Evolutionary conservation across 768 basidiomycete genomes (phyloP).

Genomic region (Trametes cinnabarina): DNA sequence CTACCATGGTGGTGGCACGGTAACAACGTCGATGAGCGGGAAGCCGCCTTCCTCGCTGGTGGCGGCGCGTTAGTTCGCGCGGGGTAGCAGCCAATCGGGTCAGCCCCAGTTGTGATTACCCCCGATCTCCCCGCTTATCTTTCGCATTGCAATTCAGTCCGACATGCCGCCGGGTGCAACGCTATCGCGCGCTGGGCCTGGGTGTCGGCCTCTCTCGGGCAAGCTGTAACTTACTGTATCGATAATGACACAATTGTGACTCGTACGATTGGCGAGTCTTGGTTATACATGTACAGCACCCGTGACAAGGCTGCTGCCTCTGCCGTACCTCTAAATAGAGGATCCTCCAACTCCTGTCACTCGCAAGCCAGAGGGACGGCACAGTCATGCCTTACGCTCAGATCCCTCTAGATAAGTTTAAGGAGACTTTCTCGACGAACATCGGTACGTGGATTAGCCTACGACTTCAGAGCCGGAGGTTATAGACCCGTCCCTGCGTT

Average conservation of each 20-base stretch:
- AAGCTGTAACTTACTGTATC: not conserved
- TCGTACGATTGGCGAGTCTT: no score
- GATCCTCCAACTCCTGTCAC: not conserved
- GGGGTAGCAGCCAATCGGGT: conserved; percentile 1
- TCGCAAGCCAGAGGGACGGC: not conserved
- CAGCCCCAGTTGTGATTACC: not conserved
- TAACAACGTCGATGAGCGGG: not conserved
- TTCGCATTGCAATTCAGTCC: not conserved
- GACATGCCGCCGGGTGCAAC: not conserved
- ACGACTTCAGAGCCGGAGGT: not conserved
- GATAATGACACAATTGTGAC: not conserved
- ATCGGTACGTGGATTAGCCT: conserved; percentile 43
- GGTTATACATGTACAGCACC: not conserved
- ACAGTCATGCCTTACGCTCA: conserved; percentile 42
- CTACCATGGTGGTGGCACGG: not conserved
- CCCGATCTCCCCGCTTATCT: conserved; percentile 12
- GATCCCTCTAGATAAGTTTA: conserved; percentile 48
- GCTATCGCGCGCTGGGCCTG: conserved; percentile 1
- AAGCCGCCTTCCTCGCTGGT: not conserved
- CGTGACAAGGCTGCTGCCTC: not conserved
- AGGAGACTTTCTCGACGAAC: conserved; percentile 43
- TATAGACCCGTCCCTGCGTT: not conserved
- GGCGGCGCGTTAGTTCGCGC: conserved; percentile 1
- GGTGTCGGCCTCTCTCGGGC: no score
- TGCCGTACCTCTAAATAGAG: not conserved